Percentiles rank a stretch among this genome's conserved stretches.
phyloP scores from a whole-genome alignment of 2,329 filamentous ascomycete genomes.

The Aspergillus floridensis region DNA sequence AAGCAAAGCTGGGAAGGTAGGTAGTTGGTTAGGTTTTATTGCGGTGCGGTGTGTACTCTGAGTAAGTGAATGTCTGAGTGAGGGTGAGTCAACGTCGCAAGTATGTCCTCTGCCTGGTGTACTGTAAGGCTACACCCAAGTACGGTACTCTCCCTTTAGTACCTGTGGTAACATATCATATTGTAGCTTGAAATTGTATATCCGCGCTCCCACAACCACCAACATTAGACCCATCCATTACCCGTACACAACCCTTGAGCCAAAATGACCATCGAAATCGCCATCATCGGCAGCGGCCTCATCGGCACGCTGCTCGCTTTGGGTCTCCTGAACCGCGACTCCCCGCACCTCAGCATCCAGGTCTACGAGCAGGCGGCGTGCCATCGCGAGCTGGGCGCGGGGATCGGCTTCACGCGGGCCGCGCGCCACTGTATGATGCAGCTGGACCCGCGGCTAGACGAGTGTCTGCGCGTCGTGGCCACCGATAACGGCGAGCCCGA shows the following conservation, averaged over 20 bases:
- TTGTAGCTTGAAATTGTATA: too few species aligned
- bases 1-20: too few species aligned
- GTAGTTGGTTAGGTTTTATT: too few species aligned
- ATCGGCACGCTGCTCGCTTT: conserved; percentile 26
- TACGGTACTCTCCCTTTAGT: too few species aligned
- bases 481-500: conserved; percentile 11
- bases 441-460: conserved; percentile 18
- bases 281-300: conserved; percentile 32
- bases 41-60: too few species aligned
- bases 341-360: conserved; percentile 17
- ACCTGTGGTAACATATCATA: too few species aligned
- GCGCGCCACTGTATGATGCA: conserved; percentile 22
- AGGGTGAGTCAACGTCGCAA: too few species aligned
- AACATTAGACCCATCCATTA: too few species aligned
- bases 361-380: conserved; percentile 28
- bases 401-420: conserved; percentile 24
- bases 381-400: conserved; percentile 27
- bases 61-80: too few species aligned
- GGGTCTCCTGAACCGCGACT: conserved; percentile 19
- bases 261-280: conserved; percentile 16
- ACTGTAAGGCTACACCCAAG: too few species aligned
- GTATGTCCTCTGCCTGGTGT: too few species aligned
- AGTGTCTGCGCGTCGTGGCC: conserved; percentile 15
- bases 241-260: neutral
- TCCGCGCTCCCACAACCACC: too few species aligned